Conservation (phyloP, 495 filamentous ascomycete species). For the Aspergillus indologenus region DNA sequence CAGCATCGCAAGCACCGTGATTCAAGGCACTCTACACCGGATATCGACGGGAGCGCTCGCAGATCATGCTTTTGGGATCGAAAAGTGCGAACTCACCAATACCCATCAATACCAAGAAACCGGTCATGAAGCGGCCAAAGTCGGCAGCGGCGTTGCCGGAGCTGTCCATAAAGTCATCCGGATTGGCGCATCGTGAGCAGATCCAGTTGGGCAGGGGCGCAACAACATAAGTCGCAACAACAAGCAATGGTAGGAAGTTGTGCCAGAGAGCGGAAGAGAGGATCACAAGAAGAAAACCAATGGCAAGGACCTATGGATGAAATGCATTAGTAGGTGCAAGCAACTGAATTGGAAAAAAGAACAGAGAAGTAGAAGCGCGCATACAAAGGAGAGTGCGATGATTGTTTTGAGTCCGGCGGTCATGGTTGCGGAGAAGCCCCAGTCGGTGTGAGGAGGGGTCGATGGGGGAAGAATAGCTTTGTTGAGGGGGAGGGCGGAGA, state of each 20-base stretch:
- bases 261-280: constrained; percentile 92
- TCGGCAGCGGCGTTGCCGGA: constrained; percentile 77
- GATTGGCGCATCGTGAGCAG: constrained; percentile 79
- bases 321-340: constrained; percentile 14
- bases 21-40: neutral
- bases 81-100: constrained; percentile 66
- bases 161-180: constrained; percentile 96
- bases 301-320: constrained; percentile 72
- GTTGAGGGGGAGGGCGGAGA: neutral
- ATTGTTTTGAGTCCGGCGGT: constrained; percentile 95
- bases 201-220: constrained; percentile 96
- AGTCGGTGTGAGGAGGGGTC: constrained; percentile 1
- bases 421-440: constrained; percentile 56
- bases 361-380: constrained; percentile 24
- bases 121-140: constrained; percentile 90
- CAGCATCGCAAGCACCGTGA: neutral
- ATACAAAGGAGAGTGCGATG: constrained; percentile 95
- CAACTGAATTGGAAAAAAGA: neutral
- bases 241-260: constrained; percentile 88
- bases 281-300: constrained; percentile 98
- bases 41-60: neutral
- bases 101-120: constrained; percentile 96
- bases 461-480: neutral
- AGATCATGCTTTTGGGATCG: neutral
- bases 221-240: constrained; percentile 91